A percentile compares a stretch with the other conserved stretches of the same genome.
phyloP scores from a whole-genome alignment of 2,329 filamentous ascomycete genomes.

The Cladophialophora chaetospira region DNA sequence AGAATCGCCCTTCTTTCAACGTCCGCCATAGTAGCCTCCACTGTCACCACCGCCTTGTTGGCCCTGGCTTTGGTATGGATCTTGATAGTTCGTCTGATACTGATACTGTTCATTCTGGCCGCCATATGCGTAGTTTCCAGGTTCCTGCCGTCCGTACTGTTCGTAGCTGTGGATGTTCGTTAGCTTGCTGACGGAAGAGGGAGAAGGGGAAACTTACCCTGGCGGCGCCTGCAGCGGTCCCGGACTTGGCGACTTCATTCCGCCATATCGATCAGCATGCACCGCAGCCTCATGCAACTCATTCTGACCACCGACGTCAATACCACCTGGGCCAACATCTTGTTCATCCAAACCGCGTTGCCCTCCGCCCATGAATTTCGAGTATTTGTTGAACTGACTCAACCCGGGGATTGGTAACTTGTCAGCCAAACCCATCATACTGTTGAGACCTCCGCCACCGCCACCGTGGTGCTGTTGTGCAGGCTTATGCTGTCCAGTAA shows the following conservation, averaged over 20 bases:
- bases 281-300: constrained; percentile 26
- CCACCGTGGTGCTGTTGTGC: constrained; percentile 13
- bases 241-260: constrained; percentile 23
- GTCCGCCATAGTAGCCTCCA: constrained; percentile 24
- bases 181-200: no score
- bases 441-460: constrained; percentile 25
- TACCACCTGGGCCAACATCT: constrained; percentile 12
- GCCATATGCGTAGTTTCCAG: constrained; percentile 11
- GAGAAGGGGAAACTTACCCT: no score
- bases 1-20: constrained; percentile 16
- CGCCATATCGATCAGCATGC: constrained; percentile 9
- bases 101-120: constrained; percentile 16
- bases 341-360: constrained; percentile 22
- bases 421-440: constrained; percentile 29
- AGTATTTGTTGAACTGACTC: constrained; percentile 30
- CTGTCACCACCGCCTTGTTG: constrained; percentile 21
- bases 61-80: constrained; percentile 20
- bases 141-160: constrained; percentile 19
- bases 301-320: constrained; percentile 18
- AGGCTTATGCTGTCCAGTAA: constrained; percentile 18
- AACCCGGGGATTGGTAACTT: constrained; percentile 33
- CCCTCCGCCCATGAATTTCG: constrained; percentile 30
- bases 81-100: constrained; percentile 22
- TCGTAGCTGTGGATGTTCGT: no score
- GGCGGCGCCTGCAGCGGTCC: constrained; percentile 24